These are phyloP conservation scores for Alnus glutinosa DNA, from an alignment of 306 rosid species.

Conservation along the genomic window DNA sequence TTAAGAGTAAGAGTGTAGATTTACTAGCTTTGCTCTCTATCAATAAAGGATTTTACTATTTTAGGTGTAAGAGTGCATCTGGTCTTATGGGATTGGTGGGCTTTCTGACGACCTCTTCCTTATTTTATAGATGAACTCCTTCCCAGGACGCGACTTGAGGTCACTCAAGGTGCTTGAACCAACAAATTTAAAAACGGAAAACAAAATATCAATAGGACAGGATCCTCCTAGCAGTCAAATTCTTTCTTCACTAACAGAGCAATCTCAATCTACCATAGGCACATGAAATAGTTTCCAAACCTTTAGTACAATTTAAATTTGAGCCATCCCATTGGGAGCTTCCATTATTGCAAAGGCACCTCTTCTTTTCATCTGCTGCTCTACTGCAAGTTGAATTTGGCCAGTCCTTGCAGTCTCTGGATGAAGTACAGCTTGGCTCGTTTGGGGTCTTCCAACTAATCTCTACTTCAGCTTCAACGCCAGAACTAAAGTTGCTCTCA, in stretches of 20 bases:
- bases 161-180: no score
- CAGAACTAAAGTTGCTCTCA: slow-evolving; percentile 11
- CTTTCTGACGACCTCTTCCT: no score
- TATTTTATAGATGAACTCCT: no score
- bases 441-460: slow-evolving; percentile 34
- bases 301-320: slow-evolving; percentile 12
- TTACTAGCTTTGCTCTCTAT: no score
- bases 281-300: not conserved
- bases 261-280: not conserved
- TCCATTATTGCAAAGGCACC: slow-evolving; percentile 40
- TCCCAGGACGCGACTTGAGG: no score
- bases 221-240: no score
- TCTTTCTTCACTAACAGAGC: no score
- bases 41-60: no score
- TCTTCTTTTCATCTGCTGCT: slow-evolving; percentile 5
- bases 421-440: slow-evolving; percentile 33
- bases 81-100: no score
- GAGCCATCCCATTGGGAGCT: slow-evolving; percentile 25
- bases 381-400: slow-evolving; percentile 37
- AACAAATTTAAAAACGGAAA: not conserved
- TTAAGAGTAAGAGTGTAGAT: no score
- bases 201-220: no score
- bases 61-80: no score
- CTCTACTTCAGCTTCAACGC: slow-evolving; percentile 2
- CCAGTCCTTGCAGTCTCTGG: slow-evolving; percentile 34